Evolutionary conservation across 2,329 filamentous ascomycete species (phyloP), one percentile per base, ranked within the genome.

Genomic region (Eutypa lata): DNA sequence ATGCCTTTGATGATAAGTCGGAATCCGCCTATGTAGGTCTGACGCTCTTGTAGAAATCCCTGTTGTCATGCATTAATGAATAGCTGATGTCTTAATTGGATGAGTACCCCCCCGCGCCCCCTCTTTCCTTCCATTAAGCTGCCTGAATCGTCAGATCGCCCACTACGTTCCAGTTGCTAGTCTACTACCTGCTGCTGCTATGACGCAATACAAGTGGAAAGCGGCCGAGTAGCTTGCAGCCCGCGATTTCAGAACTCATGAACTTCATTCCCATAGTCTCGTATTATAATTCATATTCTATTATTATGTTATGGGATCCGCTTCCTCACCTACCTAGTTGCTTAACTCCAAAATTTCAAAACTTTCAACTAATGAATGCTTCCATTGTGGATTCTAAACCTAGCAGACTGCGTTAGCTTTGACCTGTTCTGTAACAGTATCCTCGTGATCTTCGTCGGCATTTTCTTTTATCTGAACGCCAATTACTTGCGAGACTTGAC

Each of bases 391-490:
- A 11, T 47, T 49, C 54, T 16, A 43, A 28, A 8, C 2, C 26
- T 45, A 3, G 42, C 16, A 7, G 22, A 28, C 21, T 16, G 19
- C 22, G 21, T 28, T 18, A 28, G 50, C 16, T 38, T 63, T 44
- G 61, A 63, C 48, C 52, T 59, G 21, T 51, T 64, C 51, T 58
- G 57, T 40, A 53, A 64, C 50, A 48, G 58, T 42, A 55, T 57
- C 51, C 56, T 68, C 31, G 58, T 51, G 26, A 14, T 64, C 35
- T 66, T 60, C 54, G 42, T 65, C 44, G 53, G 47, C 44, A 31
- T 63, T 48, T 65, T 65, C 48, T 7, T 67, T 43, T 53, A 59
- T 31, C 45, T 62, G 10, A 58, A 58, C 52, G 54, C 57, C 16
- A 53, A 58, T 50, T 61, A 57, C 18, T 55, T 65, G 35, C 56